Evolutionary conservation across 2,329 filamentous ascomycete genomes (phyloP).

Genomic region (Cercospora sojina): DNA sequence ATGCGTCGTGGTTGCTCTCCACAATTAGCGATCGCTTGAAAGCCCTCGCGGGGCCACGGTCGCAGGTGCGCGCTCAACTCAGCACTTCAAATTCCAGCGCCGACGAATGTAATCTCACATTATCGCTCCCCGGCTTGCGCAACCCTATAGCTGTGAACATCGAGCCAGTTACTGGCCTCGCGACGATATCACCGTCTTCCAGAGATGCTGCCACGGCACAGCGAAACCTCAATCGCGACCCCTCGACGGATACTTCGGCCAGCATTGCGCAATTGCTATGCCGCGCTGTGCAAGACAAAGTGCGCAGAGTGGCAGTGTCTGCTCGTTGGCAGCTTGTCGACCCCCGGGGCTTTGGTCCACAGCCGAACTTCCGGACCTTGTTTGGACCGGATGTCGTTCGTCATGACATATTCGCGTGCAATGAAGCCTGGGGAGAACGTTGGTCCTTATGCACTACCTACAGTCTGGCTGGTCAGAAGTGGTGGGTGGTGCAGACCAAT

Average conservation of each 20-base stretch:
- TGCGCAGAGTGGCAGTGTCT: conserved; percentile 60
- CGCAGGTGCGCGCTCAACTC: conserved; percentile 42
- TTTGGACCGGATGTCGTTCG: conserved; percentile 65
- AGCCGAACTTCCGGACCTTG: conserved; percentile 59
- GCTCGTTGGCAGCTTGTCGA: conserved; percentile 64
- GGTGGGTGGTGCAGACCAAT: conserved; percentile 71
- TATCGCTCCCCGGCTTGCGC: conserved; percentile 67
- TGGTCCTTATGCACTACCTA: conserved; percentile 74
- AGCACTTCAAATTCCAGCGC: conserved; percentile 61
- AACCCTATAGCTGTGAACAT: conserved; percentile 61
- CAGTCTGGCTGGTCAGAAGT: conserved; percentile 70
- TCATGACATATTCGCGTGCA: conserved; percentile 64
- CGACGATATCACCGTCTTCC: conserved; percentile 63
- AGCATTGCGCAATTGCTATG: conserved; percentile 18
- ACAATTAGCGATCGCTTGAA: conserved; percentile 63
- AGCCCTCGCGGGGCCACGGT: conserved; percentile 36
- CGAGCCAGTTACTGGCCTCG: conserved; percentile 75
- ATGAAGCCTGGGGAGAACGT: conserved; percentile 64
- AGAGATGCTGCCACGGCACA: conserved; percentile 54
- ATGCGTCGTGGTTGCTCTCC: conserved; percentile 70
- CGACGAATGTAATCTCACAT: conserved; percentile 63
- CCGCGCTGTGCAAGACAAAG: conserved; percentile 54
- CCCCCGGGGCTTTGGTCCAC: conserved; percentile 30
- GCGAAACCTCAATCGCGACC: conserved; percentile 62
- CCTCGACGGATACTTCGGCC: conserved; percentile 37